Evolutionary conservation across 352 stramenopile genomes (phyloP), one percentile per base, ranked within the genome.

Genomic region (Globisporangium radiosum): DNA sequence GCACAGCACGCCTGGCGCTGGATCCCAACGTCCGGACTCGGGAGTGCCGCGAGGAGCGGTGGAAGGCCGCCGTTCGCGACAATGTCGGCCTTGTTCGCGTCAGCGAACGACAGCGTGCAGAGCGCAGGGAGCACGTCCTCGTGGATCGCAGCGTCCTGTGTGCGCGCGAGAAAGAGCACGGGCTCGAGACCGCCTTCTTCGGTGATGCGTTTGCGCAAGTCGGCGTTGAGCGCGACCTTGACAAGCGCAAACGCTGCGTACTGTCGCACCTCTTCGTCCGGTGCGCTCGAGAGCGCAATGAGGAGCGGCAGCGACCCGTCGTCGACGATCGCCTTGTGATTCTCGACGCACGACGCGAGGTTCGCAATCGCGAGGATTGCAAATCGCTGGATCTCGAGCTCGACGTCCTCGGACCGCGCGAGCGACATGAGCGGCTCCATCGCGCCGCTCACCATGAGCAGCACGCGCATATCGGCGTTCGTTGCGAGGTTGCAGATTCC

Each of bases 381-480:
- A 54, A 97, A 97, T 15, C 94, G 85, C 66, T 98, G 87, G 60
- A 98, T 98, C 68, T 99, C 95, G 19, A 98, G 69, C 66, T 99
- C 92, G 15, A 98, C 86, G 49, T 98, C 94, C 39, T 97, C 93
- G 4, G 88, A 98, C 13, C 94, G 81, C 17, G 93, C 88, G 7
- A 98, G 78, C 1, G 92, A 97, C 77, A 97, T 97, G 19, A 99
- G 76, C 13, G 95, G 95, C 68, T 98, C 94, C 65, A 99, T 94
- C 5, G 85, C 88, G 1, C 94, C 95, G 33, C 80, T 92, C 51
- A 95, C 81, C 88, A 98, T 97, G 10, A 99, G 76, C 17, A 92
- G 65, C 33, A 94, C 85, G 50, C 90, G 88, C 70, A 97, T 91
- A 7, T 78, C 72, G 17, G 89, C 64, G 54, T 97, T 96, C 14